A percentile compares a stretch with the other conserved stretches of the same genome.
Conservation (phyloP, 2,329 filamentous ascomycete species). For the Canariomyces notabilis region DNA sequence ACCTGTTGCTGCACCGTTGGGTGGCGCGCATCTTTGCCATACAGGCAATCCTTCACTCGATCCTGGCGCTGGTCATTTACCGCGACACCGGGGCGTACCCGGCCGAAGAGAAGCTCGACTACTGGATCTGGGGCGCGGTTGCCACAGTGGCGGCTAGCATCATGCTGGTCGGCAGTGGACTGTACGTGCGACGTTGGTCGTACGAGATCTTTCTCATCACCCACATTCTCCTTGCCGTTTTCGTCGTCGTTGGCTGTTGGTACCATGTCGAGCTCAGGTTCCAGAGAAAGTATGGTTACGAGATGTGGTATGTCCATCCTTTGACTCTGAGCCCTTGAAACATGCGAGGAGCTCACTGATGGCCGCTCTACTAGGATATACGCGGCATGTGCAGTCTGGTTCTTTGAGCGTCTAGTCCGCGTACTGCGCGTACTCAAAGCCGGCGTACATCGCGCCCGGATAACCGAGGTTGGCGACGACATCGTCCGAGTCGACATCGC, state of each 20-base stretch:
- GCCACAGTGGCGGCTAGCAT: conserved; percentile 33
- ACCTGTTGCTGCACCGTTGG: conserved; percentile 45
- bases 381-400: conserved; percentile 39
- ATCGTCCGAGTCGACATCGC: conserved; percentile 39
- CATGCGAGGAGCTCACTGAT: too few species aligned
- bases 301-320: conserved; percentile 33
- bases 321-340: not conserved
- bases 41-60: conserved; percentile 42
- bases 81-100: conserved; percentile 23
- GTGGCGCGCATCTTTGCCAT: conserved; percentile 41
- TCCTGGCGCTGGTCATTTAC: conserved; percentile 33
- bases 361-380: conserved; percentile 29
- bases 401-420: conserved; percentile 30
- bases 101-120: conserved; percentile 29
- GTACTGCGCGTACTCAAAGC: conserved; percentile 34
- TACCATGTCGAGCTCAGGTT: conserved; percentile 38
- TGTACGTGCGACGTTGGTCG: conserved; percentile 33
- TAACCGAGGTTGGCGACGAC: conserved; percentile 33
- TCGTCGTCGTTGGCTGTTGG: conserved; percentile 39
- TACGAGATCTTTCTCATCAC: conserved; percentile 42
- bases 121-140: conserved; percentile 42
- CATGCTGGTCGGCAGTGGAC: conserved; percentile 30
- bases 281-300: conserved; percentile 36
- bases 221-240: conserved; percentile 38
- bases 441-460: conserved; percentile 33